phyloP scores from a whole-genome alignment of 352 stramenopile genomes.

The Phytophthora fragariae region DNA sequence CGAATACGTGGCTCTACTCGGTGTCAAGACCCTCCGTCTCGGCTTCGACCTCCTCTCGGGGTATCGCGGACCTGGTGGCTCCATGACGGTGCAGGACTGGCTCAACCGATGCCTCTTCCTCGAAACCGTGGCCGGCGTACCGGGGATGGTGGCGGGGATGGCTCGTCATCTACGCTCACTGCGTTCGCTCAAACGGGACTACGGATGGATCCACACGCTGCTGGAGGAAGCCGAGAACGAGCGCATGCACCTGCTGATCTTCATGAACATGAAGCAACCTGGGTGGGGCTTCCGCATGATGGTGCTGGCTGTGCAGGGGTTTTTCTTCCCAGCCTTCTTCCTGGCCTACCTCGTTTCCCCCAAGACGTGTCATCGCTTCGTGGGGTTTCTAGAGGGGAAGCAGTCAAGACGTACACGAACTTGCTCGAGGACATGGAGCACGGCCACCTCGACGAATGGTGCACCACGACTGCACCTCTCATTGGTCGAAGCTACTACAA shows the following conservation, averaged over 20 bases:
- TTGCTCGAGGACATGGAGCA: conserved; percentile 90
- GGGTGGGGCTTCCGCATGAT: conserved; percentile 70
- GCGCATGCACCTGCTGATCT: conserved; percentile 93
- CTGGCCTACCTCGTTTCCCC: conserved; percentile 87
- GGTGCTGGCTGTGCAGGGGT: conserved; percentile 83
- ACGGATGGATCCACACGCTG: conserved; percentile 91
- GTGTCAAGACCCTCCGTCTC: conserved; percentile 45
- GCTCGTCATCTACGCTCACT: conserved; percentile 82
- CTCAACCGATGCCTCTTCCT: conserved; percentile 79
- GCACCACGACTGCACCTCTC: conserved; percentile 51
- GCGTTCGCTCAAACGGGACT: conserved; percentile 80
- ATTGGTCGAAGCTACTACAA: conserved; percentile 91
- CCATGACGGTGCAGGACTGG: conserved; percentile 72
- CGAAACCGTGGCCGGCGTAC: conserved; percentile 76
- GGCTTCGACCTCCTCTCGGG: conserved; percentile 59
- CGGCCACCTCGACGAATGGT: conserved; percentile 81
- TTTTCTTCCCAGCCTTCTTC: conserved; percentile 89
- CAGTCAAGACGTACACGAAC: conserved; percentile 90
- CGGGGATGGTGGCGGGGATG: conserved; percentile 79
- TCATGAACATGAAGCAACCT: conserved; percentile 90
- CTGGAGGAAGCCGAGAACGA: conserved; percentile 94
- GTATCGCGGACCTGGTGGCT: conserved; percentile 57
- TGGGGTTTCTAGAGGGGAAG: conserved; percentile 93
- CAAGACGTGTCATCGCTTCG: conserved; percentile 86
- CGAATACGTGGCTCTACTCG: conserved; percentile 43